Evolutionary conservation across 2,329 filamentous ascomycete genomes (phyloP), one percentile per base, ranked within the genome.

Genomic region (Phialemonium atrogriseum): DNA sequence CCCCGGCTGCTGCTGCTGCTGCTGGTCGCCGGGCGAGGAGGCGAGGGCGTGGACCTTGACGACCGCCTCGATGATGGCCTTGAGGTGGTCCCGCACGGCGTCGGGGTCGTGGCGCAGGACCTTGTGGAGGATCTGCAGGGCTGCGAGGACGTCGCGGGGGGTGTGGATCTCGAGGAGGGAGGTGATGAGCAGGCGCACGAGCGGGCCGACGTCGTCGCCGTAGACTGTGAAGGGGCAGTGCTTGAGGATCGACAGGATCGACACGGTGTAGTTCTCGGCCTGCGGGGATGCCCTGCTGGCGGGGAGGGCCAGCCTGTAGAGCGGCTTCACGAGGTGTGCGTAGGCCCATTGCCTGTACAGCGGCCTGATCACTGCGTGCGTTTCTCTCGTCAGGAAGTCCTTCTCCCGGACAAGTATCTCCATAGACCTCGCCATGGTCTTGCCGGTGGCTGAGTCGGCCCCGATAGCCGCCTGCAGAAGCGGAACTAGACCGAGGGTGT

Each of bases 181-280:
- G 0, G 60, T 59, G 19, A 77, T 63, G 5, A 66, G 58, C 11
- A 74, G 54, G 7, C 66, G 62, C 4, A 72, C 51, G 5, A 76
- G 55, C 19, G 52, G 48, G 4, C 56, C 56, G 1, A 61, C 51
- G 29, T 77, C 70, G 11, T 65, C 60, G 25, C 71, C 60, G 46
- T 72, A 77, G 12, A 73, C 60, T 2, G 58, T 47, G 32, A 66
- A 71, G 12, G 51, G 52, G 35, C 74, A 60, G 44, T 72, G 61
- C 37, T 59, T 64, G 7, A 73, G 52, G 27, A 70, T 56, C 0
- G 64, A 53, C 5, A 77, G 55, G 5, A 66, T 57, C 3, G 60
- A 63, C 17, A 72, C 56, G 18, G 66, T 59, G 31, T 62, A 64
- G 37, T 64, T 66, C 2, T 48, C 40, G 7, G 54, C 41, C n/a